Percentiles rank a stretch among this genome's conserved stretches.
phyloP scores from a whole-genome alignment of 164 flowering plant species.

The Piper betle region DNA sequence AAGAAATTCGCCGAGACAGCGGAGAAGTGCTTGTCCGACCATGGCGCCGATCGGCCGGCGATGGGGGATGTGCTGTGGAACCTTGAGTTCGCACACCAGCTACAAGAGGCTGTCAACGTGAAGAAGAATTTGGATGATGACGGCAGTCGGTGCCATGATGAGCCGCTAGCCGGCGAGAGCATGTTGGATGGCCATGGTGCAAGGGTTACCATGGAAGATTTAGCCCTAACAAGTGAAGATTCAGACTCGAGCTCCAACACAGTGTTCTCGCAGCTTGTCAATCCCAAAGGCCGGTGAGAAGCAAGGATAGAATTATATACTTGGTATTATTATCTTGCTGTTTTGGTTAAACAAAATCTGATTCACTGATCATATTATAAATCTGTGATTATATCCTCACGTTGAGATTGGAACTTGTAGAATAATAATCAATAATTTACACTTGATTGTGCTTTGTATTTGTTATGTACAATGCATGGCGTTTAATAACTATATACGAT shows the following conservation, averaged over 20 bases:
- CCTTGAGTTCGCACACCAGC: conserved; percentile 21
- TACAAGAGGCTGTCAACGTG: conserved; percentile 24
- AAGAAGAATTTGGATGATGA: background rate
- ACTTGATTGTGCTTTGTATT: too few relatives aligned
- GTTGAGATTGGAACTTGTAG: too few relatives aligned
- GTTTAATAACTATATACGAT: too few relatives aligned
- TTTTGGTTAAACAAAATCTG: too few relatives aligned
- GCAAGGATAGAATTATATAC: background rate
- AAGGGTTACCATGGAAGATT: conserved; percentile 7
- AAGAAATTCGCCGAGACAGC: conserved; percentile 15
- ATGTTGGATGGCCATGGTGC: conserved; percentile 3
- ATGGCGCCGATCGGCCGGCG: conserved; percentile 25
- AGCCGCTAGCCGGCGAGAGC: conserved; percentile 1
- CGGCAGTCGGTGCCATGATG: background rate
- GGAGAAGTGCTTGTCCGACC: conserved; percentile 18
- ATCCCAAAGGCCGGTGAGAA: conserved; percentile 36
- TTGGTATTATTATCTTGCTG: too few relatives aligned
- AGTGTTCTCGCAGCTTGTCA: conserved; percentile 34
- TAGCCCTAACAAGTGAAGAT: conserved; percentile 11
- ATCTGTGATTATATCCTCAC: too few relatives aligned
- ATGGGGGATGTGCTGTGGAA: conserved; percentile 32
- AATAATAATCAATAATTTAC: too few relatives aligned
- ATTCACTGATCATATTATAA: too few relatives aligned
- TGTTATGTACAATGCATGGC: too few relatives aligned
- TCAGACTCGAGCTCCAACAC: conserved; percentile 8